Evolutionary conservation across 106 monocot genomes (phyloP).

Genomic region (Apostasia shenzhenica): DNA sequence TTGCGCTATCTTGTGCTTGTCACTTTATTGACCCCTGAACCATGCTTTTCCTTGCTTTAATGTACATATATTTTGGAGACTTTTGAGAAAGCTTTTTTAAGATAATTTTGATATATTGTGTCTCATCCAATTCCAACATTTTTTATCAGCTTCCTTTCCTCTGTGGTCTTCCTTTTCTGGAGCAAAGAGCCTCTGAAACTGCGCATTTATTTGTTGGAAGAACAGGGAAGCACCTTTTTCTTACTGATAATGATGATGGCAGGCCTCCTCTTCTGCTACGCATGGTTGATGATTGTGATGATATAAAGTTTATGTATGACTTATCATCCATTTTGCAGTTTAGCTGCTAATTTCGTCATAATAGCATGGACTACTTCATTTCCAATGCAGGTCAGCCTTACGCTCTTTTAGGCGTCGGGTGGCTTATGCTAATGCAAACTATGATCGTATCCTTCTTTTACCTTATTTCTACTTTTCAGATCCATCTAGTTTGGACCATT

Average conservation of each 20-base stretch:
- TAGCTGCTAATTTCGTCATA: not conserved
- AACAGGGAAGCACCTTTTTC: conserved; percentile 76
- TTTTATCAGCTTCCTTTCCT: conserved; percentile 53
- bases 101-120: too few species aligned
- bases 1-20: too few species aligned
- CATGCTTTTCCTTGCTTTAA: not conserved
- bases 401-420: conserved; percentile 60
- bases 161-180: conserved; percentile 62
- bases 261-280: conserved; percentile 56
- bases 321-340: not conserved
- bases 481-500: too few species aligned
- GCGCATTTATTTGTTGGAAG: conserved; percentile 73
- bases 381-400: conserved; percentile 50
- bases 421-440: conserved; percentile 76
- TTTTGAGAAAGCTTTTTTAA: too few species aligned
- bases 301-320: conserved; percentile 55
- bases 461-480: not conserved
- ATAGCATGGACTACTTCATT: not conserved
- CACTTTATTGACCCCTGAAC: too few species aligned
- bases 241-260: conserved; percentile 67
- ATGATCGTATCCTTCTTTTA: conserved; percentile 55
- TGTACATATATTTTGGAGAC: not conserved
- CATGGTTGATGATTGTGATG: conserved; percentile 61
- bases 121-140: not conserved
- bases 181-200: conserved; percentile 46